Percentiles rank a stretch among this genome's conserved stretches.
Evolutionary conservation across 2,329 filamentous ascomycete genomes (phyloP).

Genomic region (Aspergillus viridinutans): DNA sequence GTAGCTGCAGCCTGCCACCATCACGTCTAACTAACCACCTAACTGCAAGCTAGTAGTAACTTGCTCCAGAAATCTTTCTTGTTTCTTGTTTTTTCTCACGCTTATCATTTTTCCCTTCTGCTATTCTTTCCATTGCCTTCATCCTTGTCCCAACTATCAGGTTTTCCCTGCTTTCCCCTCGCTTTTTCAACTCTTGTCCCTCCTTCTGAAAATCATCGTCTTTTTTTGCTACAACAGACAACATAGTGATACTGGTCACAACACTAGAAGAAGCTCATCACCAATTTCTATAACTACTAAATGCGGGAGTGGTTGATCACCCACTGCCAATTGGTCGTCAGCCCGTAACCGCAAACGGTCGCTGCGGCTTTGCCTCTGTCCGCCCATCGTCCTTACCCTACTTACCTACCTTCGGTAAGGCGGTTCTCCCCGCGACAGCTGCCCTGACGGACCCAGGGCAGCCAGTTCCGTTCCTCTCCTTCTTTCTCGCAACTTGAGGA

Average conservation of each 20-base stretch:
- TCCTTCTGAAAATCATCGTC: neutral
- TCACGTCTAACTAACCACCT: neutral
- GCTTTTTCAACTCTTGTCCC: slow-evolving; percentile 4
- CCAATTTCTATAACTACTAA: slow-evolving; percentile 2
- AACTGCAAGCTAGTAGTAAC: neutral
- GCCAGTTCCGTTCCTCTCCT: neutral
- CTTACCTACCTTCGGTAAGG: neutral
- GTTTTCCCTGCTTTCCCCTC: neutral
- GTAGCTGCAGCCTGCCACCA: neutral
- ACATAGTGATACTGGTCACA: neutral
- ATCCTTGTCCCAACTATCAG: slow-evolving; percentile 2
- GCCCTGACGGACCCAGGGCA: slow-evolving; percentile 5
- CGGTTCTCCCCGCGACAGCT: slow-evolving; percentile 10
- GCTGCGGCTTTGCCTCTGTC: slow-evolving; percentile 4
- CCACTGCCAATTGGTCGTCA: slow-evolving; percentile 18
- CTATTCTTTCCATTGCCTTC: slow-evolving; percentile 3
- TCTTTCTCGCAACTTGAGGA: neutral
- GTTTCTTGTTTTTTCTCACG: slow-evolving; percentile 4
- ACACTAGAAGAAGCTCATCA: neutral
- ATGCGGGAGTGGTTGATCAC: slow-evolving; percentile 13
- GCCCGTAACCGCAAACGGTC: slow-evolving; percentile 32
- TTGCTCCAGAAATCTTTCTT: slow-evolving; percentile 1
- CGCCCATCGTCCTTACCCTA: neutral
- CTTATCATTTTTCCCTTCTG: neutral
- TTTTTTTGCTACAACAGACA: slow-evolving; percentile 3